Base-by-base conservation (phyloP, 352 stramenopile genomes). In the Phytophthora kernoviae region DNA sequence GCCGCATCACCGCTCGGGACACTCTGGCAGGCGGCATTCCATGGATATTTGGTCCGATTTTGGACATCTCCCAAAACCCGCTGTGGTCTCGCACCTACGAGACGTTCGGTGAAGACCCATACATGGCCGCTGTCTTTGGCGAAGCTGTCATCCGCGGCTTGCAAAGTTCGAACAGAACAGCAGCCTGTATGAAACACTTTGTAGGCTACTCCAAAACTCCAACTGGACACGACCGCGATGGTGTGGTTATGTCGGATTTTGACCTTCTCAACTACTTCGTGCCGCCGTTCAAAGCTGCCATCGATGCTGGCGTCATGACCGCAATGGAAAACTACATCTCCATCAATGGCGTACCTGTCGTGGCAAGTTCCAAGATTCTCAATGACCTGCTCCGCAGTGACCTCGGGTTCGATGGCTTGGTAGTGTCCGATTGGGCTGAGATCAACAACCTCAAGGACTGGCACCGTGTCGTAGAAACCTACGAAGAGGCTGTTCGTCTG, bases 321-420 rank as follows among this genome's bases (percentile, higher is more conserved):
- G 81, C 92, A 1, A 98, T 98, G 94, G 91, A 97, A 66, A 93
- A 71, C 53, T 98, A 98, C 75, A 93, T 90, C 37, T 92, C 94
- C 40, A 62, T 96, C 42, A 96, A 96, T 55, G 90, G 89, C 21
- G 79, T 97, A 11, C 93, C 92, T 0, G 83, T 97, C 18, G 81
- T 96, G 5, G 77, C 77, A 5, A 97, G 83, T 40, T 63, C 73
- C 18, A 77, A 88, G 20, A 80, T 91, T 43, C 59, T 97, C 7
- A 58, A 80, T 15, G 73, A 87, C 18, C 53, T 98, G 44, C 61
- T 98, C 12, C 76, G 91, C 15, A 57, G 77, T 4, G 68, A 95
- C 47, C 63, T 98, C 20, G 68, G 64, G 1, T 98, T 96, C 58
- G 63, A 92, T 21, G 88, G 90, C 4, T 62, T 96, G 15, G 27